Conservation (phyloP, 2,329 filamentous ascomycete genomes). For the Ophidiomyces ophidiicola region DNA sequence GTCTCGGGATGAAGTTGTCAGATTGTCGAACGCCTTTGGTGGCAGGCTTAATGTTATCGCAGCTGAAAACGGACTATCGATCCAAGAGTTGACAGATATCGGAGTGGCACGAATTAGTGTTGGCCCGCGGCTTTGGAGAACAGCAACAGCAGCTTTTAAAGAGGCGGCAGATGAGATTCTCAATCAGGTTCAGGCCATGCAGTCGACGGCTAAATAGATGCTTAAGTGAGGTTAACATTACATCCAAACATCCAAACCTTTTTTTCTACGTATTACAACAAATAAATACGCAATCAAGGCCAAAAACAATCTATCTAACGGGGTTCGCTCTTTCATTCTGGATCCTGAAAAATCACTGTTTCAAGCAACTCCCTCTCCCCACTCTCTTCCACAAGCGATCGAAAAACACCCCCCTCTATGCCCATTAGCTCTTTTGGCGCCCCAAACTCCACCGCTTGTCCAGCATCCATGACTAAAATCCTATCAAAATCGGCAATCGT, state of each 20-base stretch:
- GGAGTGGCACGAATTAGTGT: conserved; percentile 47
- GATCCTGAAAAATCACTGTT: conserved; percentile 19
- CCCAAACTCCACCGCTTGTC: conserved; percentile 55
- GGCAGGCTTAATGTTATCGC: conserved; percentile 42
- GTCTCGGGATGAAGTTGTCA: conserved; percentile 36
- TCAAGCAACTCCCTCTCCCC: conserved; percentile 26
- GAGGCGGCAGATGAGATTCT: conserved; percentile 14
- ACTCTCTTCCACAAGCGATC: conserved; percentile 40
- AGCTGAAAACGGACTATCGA: conserved; percentile 32
- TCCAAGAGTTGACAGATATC: conserved; percentile 35
- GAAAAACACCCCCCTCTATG: conserved; percentile 41
- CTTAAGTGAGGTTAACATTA: no score
- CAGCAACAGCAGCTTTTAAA: conserved; percentile 25
- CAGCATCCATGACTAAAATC: conserved; percentile 59
- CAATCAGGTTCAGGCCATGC: conserved; percentile 14
- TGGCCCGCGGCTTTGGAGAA: conserved; percentile 38
- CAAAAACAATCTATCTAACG: neutral
- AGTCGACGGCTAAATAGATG: conserved; percentile 1
- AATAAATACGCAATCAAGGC: neutral
- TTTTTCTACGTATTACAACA: neutral
- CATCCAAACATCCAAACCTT: neutral
- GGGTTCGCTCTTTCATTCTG: neutral
- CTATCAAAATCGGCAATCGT: conserved; percentile 67
- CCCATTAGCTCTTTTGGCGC: conserved; percentile 51
- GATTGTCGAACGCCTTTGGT: conserved; percentile 38